These are phyloP conservation scores for Furcasterigmium furcatum DNA, from an alignment of 2,329 filamentous ascomycete genomes.

Conservation along the genomic window DNA sequence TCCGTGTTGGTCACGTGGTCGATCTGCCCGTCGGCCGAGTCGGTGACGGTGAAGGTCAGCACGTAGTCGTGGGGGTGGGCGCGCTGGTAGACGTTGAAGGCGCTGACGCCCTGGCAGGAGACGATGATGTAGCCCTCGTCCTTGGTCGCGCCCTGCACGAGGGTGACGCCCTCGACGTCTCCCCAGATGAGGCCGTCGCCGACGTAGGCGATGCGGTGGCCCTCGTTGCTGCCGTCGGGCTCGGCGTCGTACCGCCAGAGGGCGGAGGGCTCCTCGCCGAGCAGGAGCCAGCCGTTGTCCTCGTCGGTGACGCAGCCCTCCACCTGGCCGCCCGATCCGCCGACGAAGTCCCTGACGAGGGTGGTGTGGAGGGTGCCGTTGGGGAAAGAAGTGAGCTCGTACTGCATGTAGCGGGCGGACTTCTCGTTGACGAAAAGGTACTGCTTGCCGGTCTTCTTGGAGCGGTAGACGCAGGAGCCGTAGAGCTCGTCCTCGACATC, in stretches of 20 bases:
- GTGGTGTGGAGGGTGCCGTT: constrained; percentile 38
- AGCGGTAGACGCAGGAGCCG: constrained; percentile 49
- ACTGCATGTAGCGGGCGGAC: constrained; percentile 50
- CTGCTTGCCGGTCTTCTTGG: constrained; percentile 40
- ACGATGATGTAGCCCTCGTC: constrained; percentile 47
- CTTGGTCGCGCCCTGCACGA: constrained; percentile 40
- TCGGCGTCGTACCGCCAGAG: constrained; percentile 52
- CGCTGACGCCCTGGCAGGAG: constrained; percentile 49
- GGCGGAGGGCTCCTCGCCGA: constrained; percentile 48
- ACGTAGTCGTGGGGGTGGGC: constrained; percentile 45
- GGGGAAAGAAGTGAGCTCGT: constrained; percentile 37
- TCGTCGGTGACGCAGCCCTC: constrained; percentile 53
- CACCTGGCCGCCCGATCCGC: constrained; percentile 48
- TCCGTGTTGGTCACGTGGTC: constrained; percentile 53
- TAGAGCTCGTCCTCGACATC: constrained; percentile 44
- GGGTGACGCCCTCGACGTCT: constrained; percentile 51
- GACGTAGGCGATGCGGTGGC: constrained; percentile 33
- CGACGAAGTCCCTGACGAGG: constrained; percentile 47
- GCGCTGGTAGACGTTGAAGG: constrained; percentile 48
- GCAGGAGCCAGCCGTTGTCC: constrained; percentile 44
- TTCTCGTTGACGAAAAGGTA: constrained; percentile 55
- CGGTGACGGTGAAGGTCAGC: constrained; percentile 42
- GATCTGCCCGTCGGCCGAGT: constrained; percentile 34
- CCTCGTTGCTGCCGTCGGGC: constrained; percentile 33
- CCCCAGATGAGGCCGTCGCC: constrained; percentile 44